These are phyloP conservation scores for Tuber indicum DNA, from an alignment of 495 filamentous ascomycete genomes.

Conservation along the genomic window DNA sequence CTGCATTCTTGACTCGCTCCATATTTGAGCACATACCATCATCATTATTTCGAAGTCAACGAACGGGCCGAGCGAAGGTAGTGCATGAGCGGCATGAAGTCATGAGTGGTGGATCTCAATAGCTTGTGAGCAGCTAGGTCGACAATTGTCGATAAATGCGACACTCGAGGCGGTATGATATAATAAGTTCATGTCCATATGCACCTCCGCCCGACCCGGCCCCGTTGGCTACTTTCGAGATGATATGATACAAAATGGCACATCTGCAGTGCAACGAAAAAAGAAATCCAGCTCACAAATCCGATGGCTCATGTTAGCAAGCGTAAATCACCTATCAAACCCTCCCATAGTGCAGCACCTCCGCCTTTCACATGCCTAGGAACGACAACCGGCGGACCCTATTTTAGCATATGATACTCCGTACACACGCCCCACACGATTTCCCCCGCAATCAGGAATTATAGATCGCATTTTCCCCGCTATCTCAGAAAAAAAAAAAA, in stretches of 20 bases:
- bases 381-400: not conserved
- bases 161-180: not conserved
- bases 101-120: not conserved
- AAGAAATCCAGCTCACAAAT: not conserved
- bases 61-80: not conserved
- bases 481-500: not conserved
- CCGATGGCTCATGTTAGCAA: not conserved
- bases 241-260: not conserved
- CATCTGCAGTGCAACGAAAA: not conserved
- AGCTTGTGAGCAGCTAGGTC: not conserved
- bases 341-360: not conserved
- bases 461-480: not conserved
- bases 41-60: not conserved
- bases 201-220: not conserved
- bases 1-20: not conserved
- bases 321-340: not conserved
- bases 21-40: not conserved
- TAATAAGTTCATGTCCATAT: not conserved
- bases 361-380: not conserved
- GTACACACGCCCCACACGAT: not conserved
- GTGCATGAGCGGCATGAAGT: not conserved
- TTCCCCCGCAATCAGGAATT: not conserved
- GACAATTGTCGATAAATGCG: not conserved
- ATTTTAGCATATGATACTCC: not conserved
- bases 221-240: not conserved